Base-by-base conservation (phyloP, 148 eudicot species). In the Limonium bicolor region DNA sequence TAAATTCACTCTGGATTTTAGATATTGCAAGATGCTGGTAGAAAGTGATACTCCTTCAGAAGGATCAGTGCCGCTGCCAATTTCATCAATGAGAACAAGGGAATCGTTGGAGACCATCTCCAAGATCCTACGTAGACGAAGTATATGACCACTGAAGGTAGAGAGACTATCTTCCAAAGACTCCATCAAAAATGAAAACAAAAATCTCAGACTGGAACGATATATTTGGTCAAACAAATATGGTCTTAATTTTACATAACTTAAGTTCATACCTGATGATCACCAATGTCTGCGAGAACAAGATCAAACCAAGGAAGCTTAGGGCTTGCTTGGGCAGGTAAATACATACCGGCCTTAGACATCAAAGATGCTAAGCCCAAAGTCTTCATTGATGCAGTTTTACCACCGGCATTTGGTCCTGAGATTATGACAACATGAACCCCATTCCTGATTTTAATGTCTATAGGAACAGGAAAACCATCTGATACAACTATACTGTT, bases 301-400 rank as follows among this genome's bases (percentile, higher is more conserved):
- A 77, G 75, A 72, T 88, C 95, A 67, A 88, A 88, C 97, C 97
- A 88, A 29, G 93, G 97, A 56, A 88, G 68, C 64, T 36, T 70
- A 34, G 93, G 79, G 27, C 50, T 29, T 55, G 55, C 61, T 67
- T 69, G 65, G 29, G 95, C 84, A 48, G 97, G 86, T 58, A 88
- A 69, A 59, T 65, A 88, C 73, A 88, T 63, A 30, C 97, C 97
- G 53, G 97, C 94, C 72, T 88, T 88, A 37, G 87, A 53, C 97
- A 88, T 88, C 35, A 88, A 32, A 53, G 94, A 72, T 39, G 81
- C 71, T 53, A 88, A 48, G 19, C 93, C 97, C 37, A 88, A 46
- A 13, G 97, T 88, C 63, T 88, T 88, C 93, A 88, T 84, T 20
- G 97, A 88, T 54, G 95, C 97, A 52, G 97, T 88, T 80, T 88